Conservation (phyloP, 164 flowering plant genomes). For the Vitis rupestris region DNA sequence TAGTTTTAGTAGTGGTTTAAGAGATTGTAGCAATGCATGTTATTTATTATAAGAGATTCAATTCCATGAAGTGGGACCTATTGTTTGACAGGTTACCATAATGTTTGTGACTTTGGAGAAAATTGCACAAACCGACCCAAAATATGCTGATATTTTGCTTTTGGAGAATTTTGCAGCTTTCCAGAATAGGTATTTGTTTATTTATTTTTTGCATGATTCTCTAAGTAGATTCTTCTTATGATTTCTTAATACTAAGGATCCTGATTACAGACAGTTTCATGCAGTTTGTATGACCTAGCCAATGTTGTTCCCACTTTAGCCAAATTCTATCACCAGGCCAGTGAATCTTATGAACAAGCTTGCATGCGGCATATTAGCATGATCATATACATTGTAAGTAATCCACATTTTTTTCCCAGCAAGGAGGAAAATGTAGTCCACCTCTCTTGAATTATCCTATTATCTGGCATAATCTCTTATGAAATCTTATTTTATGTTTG, state of each 20-base stretch:
- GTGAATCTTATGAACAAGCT: slow-evolving; percentile 97
- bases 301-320: slow-evolving; percentile 96
- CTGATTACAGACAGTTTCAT: slow-evolving; percentile 29
- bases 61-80: neutral
- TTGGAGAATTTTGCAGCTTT: slow-evolving; percentile 96
- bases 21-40: too few relatives aligned
- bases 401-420: neutral
- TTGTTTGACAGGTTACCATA: slow-evolving; percentile 64
- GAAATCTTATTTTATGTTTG: too few relatives aligned
- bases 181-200: slow-evolving; percentile 77
- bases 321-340: slow-evolving; percentile 97
- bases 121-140: slow-evolving; percentile 84
- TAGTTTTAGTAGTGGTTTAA: too few relatives aligned
- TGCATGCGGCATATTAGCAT: slow-evolving; percentile 87
- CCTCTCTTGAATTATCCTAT: neutral
- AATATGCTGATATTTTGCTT: slow-evolving; percentile 82
- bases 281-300: slow-evolving; percentile 97
- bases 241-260: neutral
- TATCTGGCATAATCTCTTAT: too few relatives aligned
- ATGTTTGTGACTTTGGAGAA: slow-evolving; percentile 97
- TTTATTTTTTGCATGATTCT: neutral
- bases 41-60: too few relatives aligned
- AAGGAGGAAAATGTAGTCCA: slow-evolving; percentile 6
- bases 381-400: slow-evolving; percentile 79
- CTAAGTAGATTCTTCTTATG: neutral